Conservation (phyloP, 164 flowering plant species). For the Hamamelis virginiana region DNA sequence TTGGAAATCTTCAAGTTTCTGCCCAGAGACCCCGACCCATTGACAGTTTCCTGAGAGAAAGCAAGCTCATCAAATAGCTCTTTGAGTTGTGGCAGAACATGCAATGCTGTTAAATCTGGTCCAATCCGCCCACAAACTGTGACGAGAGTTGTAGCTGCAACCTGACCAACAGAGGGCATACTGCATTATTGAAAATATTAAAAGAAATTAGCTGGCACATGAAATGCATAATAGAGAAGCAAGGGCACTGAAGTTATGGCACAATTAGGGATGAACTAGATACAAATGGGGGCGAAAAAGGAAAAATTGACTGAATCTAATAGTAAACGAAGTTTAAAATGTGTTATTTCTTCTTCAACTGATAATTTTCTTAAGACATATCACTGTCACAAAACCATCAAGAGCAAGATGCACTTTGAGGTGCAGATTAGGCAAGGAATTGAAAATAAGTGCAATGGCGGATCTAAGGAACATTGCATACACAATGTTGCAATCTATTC, state of each 20-base stretch:
- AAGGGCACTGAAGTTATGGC: neutral
- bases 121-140: conserved; percentile 81
- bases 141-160: conserved; percentile 77
- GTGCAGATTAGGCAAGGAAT: neutral
- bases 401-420: neutral
- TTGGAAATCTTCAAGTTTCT: conserved; percentile 40
- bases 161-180: conserved; percentile 42
- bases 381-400: neutral
- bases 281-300: neutral
- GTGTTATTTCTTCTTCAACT: neutral
- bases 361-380: neutral
- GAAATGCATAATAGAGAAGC: conserved; percentile 1
- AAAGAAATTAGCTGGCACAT: neutral
- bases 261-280: neutral
- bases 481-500: too few species aligned
- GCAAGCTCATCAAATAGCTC: conserved; percentile 92
- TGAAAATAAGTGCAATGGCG: neutral
- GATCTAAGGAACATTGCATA: neutral
- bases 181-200: neutral
- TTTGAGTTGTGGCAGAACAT: conserved; percentile 81
- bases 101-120: conserved; percentile 70
- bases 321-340: neutral
- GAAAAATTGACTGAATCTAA: neutral
- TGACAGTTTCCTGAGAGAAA: conserved; percentile 60
- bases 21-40: conserved; percentile 34